Conservation (phyloP, 306 rosid species). For the Cucurbita pepo region DNA sequence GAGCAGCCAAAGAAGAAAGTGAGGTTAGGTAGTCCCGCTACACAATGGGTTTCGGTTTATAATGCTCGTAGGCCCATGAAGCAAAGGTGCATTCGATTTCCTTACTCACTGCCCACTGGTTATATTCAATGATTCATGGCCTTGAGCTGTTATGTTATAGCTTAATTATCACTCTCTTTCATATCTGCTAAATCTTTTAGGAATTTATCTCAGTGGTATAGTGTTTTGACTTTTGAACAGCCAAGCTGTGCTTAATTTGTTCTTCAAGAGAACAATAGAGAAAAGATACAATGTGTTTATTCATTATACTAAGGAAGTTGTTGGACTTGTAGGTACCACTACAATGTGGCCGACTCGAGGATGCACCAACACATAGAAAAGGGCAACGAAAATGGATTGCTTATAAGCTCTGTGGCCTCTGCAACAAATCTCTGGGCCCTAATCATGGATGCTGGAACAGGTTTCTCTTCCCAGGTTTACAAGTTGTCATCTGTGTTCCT, state of each 20-base stretch:
- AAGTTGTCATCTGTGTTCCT: slow-evolving; percentile 70
- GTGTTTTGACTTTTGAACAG: too few species aligned
- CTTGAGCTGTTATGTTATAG: not conserved
- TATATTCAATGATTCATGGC: too few species aligned
- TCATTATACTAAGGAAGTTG: slow-evolving; percentile 9
- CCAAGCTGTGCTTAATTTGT: not conserved
- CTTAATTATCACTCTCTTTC: not conserved
- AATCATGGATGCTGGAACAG: slow-evolving; percentile 90
- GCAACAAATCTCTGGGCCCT: slow-evolving; percentile 72
- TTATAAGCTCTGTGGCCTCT: slow-evolving; percentile 79
- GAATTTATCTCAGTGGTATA: not conserved
- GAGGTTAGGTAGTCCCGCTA: slow-evolving; percentile 80
- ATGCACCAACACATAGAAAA: slow-evolving; percentile 78
- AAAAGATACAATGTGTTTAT: not conserved
- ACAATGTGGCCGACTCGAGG: slow-evolving; percentile 80
- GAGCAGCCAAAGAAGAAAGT: slow-evolving; percentile 94
- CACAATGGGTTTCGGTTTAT: slow-evolving; percentile 91
- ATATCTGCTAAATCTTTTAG: not conserved
- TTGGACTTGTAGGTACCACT: slow-evolving; percentile 56
- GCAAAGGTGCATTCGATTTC: slow-evolving; percentile 50
- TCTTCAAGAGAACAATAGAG: not conserved
- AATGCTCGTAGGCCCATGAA: slow-evolving; percentile 94
- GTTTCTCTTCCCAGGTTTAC: slow-evolving; percentile 77
- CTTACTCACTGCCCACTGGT: not conserved
- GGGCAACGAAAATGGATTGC: slow-evolving; percentile 87